Evolutionary conservation across 371 early-diverging fungal genomes (phyloP).

Genomic region (Catenaria anguillulae): DNA sequence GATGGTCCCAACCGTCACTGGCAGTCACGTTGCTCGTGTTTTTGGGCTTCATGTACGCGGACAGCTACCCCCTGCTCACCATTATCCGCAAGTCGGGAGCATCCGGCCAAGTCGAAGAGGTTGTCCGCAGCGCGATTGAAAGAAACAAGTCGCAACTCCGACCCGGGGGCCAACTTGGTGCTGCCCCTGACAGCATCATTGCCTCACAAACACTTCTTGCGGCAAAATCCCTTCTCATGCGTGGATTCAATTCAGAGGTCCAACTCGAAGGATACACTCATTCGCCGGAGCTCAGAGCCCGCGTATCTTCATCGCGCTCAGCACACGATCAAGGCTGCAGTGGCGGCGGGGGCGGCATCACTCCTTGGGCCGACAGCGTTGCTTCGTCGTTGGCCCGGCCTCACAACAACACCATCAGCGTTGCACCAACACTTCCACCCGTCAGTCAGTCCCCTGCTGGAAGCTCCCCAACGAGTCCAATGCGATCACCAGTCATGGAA

Average conservation of each 20-base stretch:
- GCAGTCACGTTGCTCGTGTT: neutral
- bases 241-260: too few species aligned
- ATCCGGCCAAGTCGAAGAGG: neutral
- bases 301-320: too few species aligned
- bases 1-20: neutral
- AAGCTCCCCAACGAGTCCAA: too few species aligned
- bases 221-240: neutral
- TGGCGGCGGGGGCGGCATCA: too few species aligned
- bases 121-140: neutral
- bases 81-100: neutral
- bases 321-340: too few species aligned
- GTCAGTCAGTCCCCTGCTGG: too few species aligned
- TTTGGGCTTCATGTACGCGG: neutral
- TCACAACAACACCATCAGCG: too few species aligned
- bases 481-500: too few species aligned
- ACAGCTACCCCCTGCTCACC: neutral
- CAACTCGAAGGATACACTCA: neutral
- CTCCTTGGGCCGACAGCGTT: too few species aligned
- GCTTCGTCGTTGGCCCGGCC: too few species aligned
- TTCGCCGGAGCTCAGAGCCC: neutral
- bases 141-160: neutral
- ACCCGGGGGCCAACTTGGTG: neutral
- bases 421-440: too few species aligned
- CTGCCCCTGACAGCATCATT: neutral
- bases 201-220: neutral